Conservation (phyloP, 106 monocot genomes). For the Posidonia australis region DNA sequence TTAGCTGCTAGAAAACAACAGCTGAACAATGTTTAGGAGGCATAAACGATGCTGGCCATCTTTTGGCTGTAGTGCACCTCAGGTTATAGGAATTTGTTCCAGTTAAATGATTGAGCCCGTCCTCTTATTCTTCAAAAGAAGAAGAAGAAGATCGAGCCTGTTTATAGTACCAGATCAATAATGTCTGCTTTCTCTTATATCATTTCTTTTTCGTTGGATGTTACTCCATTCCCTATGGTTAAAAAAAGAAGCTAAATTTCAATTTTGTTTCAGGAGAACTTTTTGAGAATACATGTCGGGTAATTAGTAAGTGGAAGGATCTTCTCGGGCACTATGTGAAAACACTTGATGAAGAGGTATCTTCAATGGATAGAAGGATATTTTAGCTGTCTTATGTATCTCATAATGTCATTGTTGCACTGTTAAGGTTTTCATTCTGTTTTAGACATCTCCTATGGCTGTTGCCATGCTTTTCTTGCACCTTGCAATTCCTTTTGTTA, state of each 20-base stretch:
- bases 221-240: too few relatives aligned
- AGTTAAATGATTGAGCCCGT: too few relatives aligned
- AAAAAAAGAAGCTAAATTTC: not conserved
- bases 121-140: too few relatives aligned
- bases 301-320: constrained; percentile 63
- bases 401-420: not conserved
- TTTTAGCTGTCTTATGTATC: not conserved
- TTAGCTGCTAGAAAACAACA: too few relatives aligned
- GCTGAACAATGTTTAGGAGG: too few relatives aligned
- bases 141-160: too few relatives aligned
- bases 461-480: not conserved
- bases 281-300: constrained; percentile 28
- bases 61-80: too few relatives aligned
- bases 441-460: not conserved
- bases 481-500: not conserved
- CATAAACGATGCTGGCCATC: too few relatives aligned
- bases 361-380: not conserved
- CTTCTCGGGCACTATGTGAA: constrained; percentile 65
- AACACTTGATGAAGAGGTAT: constrained; percentile 78
- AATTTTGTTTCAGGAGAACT: constrained; percentile 31
- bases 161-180: too few relatives aligned
- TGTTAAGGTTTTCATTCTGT: not conserved
- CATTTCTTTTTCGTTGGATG: too few relatives aligned
- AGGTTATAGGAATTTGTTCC: too few relatives aligned
- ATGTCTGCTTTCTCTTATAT: too few relatives aligned